These are phyloP conservation scores for Pestalotiopsis fici DNA, from an alignment of 2,329 filamentous ascomycete genomes.

Conservation along the genomic window DNA sequence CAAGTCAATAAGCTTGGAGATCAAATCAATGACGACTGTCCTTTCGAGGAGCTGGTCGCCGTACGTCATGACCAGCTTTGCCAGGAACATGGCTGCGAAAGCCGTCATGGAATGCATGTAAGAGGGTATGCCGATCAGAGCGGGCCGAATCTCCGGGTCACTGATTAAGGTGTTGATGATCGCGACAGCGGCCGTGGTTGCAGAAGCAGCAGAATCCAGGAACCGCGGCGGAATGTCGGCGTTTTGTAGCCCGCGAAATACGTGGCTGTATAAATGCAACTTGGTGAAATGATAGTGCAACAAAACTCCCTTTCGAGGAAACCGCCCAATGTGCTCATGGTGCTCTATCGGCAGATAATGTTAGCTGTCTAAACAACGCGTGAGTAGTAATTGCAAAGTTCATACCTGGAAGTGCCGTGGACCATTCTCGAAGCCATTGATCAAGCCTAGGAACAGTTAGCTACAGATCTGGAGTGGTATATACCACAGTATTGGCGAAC, in stretches of 20 bases:
- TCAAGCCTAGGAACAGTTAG: constrained; percentile 22
- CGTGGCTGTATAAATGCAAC: constrained; percentile 41
- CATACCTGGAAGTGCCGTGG: constrained; percentile 28
- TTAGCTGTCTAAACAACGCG: constrained; percentile 25
- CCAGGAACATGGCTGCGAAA: constrained; percentile 53
- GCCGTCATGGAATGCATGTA: constrained; percentile 55
- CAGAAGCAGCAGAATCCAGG: constrained; percentile 31
- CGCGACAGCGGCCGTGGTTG: constrained; percentile 38
- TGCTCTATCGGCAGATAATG: constrained; percentile 38
- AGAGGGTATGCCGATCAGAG: constrained; percentile 45
- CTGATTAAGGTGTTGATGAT: constrained; percentile 45
- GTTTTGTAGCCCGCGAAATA: constrained; percentile 38
- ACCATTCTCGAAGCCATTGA: constrained; percentile 38
- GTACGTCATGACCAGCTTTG: constrained; percentile 47
- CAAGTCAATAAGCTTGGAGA: constrained; percentile 35
- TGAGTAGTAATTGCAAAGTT: not conserved
- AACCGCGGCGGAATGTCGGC: constrained; percentile 34
- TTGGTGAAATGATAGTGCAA: constrained; percentile 44
- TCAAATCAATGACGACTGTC: constrained; percentile 36
- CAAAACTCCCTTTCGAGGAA: constrained; percentile 36
- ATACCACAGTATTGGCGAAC: not conserved
- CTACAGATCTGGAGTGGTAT: not conserved
- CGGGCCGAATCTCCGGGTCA: constrained; percentile 41
- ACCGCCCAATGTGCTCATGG: constrained; percentile 39
- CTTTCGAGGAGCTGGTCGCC: constrained; percentile 37